Evolutionary conservation across 2,329 filamentous ascomycete genomes (phyloP), one percentile per base, ranked within the genome.

Genomic region (Colletotrichum lupini): DNA sequence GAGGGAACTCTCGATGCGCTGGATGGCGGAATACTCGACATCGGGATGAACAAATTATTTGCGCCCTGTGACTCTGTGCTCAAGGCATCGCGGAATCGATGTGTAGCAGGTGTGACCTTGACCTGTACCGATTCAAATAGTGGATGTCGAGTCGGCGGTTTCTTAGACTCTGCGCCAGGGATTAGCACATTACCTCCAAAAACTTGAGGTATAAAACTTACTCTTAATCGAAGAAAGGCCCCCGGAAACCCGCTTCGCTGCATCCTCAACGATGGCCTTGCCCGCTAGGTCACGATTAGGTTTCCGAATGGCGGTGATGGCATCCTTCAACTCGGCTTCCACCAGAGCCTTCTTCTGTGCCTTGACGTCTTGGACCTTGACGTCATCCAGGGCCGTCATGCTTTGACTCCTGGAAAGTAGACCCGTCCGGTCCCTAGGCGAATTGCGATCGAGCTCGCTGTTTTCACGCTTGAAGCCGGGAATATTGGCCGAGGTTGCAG

Each of bases 201-300:
- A 5, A 30, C 11, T 35, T 35, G 11, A 35, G 32, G 32, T 35
- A 35, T 35, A 35, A 35, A 35, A 35, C 9, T 35, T 83, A 91
- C 89, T 91, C 78, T 83, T 83, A 30, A 84, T 79, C 59, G 84
- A 83, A 16, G 84, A 85, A 61, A 87, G 79, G 57, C 84, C 84
- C 4, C 84, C 84, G 19, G 84, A 85, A 5, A 85, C 83, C 67
- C 91, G 89, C 76, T 88, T 88, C 79, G 95, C 92, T 5, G 90
- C 88, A 30, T 90, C 92, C 75, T 94, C 92, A 4, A 89, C 90
- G 69, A 93, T 86, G 49, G 90, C 88, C 77, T 91, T 92, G 37
- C 91, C 91, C 14, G 92, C 92, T 53, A 93, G 86, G 26, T 90
- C 88, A 58, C 94, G 89, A 77, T 96, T 95, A 1, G 94, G 94